Conservation (phyloP, 805 yeast species). For the Wickerhamomyces kurtzmanii region DNA sequence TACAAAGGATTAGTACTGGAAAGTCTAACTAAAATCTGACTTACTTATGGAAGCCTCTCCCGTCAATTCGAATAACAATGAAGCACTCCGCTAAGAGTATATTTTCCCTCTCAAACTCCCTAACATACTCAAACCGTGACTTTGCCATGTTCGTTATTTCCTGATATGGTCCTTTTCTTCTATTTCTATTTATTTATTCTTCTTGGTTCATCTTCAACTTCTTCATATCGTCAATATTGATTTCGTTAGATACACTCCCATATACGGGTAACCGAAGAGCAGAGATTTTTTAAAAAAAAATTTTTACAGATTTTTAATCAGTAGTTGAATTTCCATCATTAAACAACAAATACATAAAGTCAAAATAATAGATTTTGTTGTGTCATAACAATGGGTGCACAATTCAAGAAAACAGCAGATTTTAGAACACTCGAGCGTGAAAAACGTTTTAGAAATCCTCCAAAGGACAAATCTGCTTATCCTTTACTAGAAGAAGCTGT, state of each 20-base stretch:
- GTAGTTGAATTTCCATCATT: no score
- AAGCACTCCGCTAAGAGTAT: slow-evolving; percentile 69
- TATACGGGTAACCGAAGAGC: neutral
- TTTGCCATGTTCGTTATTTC: slow-evolving; percentile 55
- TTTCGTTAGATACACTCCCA: neutral
- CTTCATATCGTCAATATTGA: neutral
- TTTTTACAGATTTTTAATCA: no score
- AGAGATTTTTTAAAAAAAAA: no score
- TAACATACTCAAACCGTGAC: slow-evolving; percentile 82
- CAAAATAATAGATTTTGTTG: no score
- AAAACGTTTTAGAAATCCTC: slow-evolving; percentile 76
- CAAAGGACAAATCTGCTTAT: slow-evolving; percentile 73
- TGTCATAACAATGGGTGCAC: slow-evolving; percentile 10
- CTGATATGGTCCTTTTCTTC: no score
- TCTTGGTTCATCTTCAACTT: neutral
- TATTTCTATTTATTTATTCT: no score
- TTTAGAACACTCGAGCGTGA: slow-evolving; percentile 80
- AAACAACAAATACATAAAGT: no score
- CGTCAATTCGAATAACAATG: slow-evolving; percentile 83
- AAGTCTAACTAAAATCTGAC: no score
- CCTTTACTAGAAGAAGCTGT: slow-evolving; percentile 86
- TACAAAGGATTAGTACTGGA: no score
- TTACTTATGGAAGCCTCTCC: slow-evolving; percentile 88
- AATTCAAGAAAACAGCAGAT: slow-evolving; percentile 29
- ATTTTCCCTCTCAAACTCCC: slow-evolving; percentile 66